Conservation (phyloP, 345 rosid genomes). For the Bruguiera sexangula region DNA sequence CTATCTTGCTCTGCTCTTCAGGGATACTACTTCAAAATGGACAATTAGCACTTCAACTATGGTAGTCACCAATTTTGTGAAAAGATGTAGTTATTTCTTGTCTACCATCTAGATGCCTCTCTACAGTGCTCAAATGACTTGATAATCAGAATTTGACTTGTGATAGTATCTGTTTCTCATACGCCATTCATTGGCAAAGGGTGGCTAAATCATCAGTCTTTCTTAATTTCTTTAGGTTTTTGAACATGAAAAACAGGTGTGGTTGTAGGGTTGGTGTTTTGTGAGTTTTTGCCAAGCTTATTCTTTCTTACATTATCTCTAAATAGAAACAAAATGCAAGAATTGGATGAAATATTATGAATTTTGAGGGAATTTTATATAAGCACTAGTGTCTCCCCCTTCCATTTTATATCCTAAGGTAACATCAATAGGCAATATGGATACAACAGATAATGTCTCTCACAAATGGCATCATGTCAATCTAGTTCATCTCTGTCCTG, state of each 20-base stretch:
- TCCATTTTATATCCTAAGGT: neutral
- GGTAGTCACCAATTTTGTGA: neutral
- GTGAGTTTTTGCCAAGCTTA: too few relatives aligned
- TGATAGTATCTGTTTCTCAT: neutral
- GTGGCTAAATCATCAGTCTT: neutral
- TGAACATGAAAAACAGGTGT: neutral
- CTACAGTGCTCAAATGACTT: neutral
- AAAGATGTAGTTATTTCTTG: conserved; percentile 1
- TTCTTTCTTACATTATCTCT: too few relatives aligned
- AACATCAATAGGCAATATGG: neutral
- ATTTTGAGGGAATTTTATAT: neutral
- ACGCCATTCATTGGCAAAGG: neutral
- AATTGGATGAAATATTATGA: too few relatives aligned
- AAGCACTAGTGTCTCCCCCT: neutral
- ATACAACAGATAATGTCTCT: neutral
- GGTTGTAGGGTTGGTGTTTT: too few relatives aligned
- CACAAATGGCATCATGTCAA: neutral
- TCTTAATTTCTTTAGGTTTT: neutral
- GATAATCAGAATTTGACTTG: neutral
- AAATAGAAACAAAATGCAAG: too few relatives aligned
- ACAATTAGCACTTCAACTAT: neutral
- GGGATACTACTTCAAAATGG: neutral
- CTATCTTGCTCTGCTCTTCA: neutral
- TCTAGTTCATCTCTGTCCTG: neutral
- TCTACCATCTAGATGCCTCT: neutral